These are phyloP conservation scores for Cutaneotrichosporon sp. DNA, from an alignment of 1,284 basidiomycete species.

Conservation along the genomic window DNA sequence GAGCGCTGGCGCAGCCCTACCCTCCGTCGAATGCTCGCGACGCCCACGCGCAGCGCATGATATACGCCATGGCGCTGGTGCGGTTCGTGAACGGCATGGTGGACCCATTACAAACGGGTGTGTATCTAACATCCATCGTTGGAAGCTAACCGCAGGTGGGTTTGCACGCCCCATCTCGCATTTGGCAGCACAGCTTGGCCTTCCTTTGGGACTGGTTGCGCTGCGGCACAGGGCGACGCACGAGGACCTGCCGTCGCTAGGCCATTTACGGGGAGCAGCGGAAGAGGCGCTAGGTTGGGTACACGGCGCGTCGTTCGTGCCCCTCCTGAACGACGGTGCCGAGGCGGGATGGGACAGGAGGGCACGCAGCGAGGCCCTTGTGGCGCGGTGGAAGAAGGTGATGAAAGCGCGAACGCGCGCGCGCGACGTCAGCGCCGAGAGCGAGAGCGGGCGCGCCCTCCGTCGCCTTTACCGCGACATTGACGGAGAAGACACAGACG, in stretches of 20 bases:
- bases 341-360: slow-evolving; percentile 37
- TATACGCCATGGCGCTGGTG: slow-evolving; percentile 64
- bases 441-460: slow-evolving; percentile 50
- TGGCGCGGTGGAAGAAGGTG: slow-evolving; percentile 42
- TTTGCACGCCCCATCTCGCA: slow-evolving; percentile 86
- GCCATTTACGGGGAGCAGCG: slow-evolving; percentile 69
- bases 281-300: slow-evolving; percentile 59
- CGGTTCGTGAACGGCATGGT: slow-evolving; percentile 91
- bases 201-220: slow-evolving; percentile 89
- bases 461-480: slow-evolving; percentile 36
- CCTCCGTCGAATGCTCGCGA: slow-evolving; percentile 56
- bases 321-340: slow-evolving; percentile 57
- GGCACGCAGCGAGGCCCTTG: slow-evolving; percentile 52
- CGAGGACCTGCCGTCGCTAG: slow-evolving; percentile 84
- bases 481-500: slow-evolving; percentile 56
- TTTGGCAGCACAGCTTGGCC: slow-evolving; percentile 76
- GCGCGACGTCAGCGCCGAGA: slow-evolving; percentile 67
- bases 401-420: slow-evolving; percentile 50
- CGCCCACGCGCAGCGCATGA: slow-evolving; percentile 53
- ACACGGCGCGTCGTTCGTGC: slow-evolving; percentile 69
- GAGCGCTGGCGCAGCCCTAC: slow-evolving; percentile 56
- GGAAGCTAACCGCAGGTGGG: slow-evolving; percentile 20
- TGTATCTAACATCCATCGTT: slow-evolving; percentile 26
- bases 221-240: slow-evolving; percentile 92
- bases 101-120: slow-evolving; percentile 83